Base-by-base conservation (phyloP, 208 protist genomes). In the Crithidia mellificae region DNA sequence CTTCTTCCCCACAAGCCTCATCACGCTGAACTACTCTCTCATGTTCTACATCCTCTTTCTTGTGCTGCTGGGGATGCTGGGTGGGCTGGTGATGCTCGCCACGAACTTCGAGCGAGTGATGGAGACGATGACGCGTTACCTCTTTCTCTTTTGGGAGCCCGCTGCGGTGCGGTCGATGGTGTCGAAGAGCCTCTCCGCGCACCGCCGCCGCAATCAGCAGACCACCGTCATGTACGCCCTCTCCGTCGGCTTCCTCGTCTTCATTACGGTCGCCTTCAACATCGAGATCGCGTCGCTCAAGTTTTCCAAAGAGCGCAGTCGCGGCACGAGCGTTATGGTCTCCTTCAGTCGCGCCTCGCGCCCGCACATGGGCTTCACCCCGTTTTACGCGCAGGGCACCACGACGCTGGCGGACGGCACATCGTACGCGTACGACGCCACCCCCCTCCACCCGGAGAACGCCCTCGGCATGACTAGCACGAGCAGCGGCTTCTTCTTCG, bases 191-290 rank as follows among this genome's bases (percentile, higher is more conserved):
- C 64, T 98, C 2, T 65, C 91, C 5, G 82, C 95, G 14, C 97
- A 99, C 54, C 84, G 86, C 30, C 34, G 68, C 25, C 67, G 96
- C 43, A 98, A 98, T 57, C 84, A 91, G 29, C 96, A 98, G 68
- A 98, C 96, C 0, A 94, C 96, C 5, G 73, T 98, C 12, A 96
- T 98, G 85, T 99, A 98, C 69, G 68, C 96, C 0, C 66, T 98
- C 1, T 83, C 87, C 1, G 66, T 98, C 7, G 81, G 78, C 20
- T 98, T 98, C 56, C 84, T 98, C 64, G 85, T 98, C 59, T 98
- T 98, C 74, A 78, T 97, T 47, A 87, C 86, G 11, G 90, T 98
- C 2, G 71, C 80, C 2, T 93, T 95, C 65, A 66, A 88, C 27
- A 77, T 94, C 22, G 78, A 97, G 61, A 65, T 98, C 22, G 57